These are phyloP conservation scores for Pachyrhizus erosus DNA, from an alignment of 306 rosid species.

Conservation along the genomic window DNA sequence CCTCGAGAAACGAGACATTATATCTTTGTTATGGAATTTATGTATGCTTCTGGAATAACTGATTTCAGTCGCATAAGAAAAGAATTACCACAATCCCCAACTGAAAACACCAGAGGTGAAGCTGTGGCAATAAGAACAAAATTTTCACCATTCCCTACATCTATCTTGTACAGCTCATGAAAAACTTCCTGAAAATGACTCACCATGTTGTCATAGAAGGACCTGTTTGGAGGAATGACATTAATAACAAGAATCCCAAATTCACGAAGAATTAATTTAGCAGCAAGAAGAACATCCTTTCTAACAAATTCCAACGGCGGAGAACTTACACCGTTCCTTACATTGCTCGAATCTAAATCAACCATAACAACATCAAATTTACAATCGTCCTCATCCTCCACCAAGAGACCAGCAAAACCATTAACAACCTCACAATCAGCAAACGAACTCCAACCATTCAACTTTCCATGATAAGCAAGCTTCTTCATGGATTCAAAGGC, in stretches of 20 bases:
- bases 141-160: constrained; percentile 80
- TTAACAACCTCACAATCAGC: constrained; percentile 32
- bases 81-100: constrained; percentile 42
- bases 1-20: constrained; percentile 28
- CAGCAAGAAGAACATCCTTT: constrained; percentile 63
- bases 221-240: constrained; percentile 65
- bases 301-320: constrained; percentile 72
- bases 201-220: constrained; percentile 57
- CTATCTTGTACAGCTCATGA: constrained; percentile 66
- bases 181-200: constrained; percentile 57
- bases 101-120: constrained; percentile 45
- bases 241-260: constrained; percentile 69
- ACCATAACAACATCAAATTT: constrained; percentile 72
- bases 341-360: constrained; percentile 79
- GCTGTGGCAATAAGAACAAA: constrained; percentile 66
- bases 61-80: constrained; percentile 60
- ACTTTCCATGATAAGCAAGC: constrained; percentile 37
- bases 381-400: constrained; percentile 13
- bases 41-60: constrained; percentile 60
- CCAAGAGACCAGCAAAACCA: constrained; percentile 30
- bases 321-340: constrained; percentile 54
- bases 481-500: constrained; percentile 55
- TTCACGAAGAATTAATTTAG: constrained; percentile 64
- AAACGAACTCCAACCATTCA: too few relatives aligned
- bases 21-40: constrained; percentile 59